Conservation (phyloP, 2,329 filamentous ascomycete genomes). For the Aspergillus oerlinghausenensis region DNA sequence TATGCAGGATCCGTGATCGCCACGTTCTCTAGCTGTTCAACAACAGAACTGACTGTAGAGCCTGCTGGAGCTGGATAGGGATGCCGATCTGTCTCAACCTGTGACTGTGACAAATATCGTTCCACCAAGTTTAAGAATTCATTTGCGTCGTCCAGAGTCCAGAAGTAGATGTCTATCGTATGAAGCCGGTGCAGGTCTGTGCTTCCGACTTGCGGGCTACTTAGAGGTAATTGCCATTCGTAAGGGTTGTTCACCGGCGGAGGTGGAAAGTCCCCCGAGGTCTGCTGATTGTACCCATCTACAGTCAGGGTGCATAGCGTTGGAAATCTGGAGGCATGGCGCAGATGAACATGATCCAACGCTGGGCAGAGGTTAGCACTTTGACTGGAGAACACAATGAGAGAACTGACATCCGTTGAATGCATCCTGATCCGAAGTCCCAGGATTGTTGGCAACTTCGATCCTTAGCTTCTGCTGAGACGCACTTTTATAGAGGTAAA, state of each 20-base stretch:
- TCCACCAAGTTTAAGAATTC: constrained; percentile 48
- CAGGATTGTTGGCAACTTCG: constrained; percentile 61
- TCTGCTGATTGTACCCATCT: constrained; percentile 36
- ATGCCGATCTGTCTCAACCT: constrained; percentile 49
- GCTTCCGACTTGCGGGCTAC: constrained; percentile 49
- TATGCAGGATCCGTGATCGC: constrained; percentile 53
- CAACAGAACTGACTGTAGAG: constrained; percentile 53
- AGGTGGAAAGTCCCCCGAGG: constrained; percentile 20
- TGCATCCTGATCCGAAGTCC: constrained; percentile 60
- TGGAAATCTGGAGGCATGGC: constrained; percentile 57
- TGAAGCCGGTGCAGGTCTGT: constrained; percentile 52
- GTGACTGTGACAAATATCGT: constrained; percentile 30
- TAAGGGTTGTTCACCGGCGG: constrained; percentile 27
- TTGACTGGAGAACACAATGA: neutral
- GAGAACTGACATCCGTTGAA: constrained; percentile 53
- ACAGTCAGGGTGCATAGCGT: constrained; percentile 56
- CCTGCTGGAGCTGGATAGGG: constrained; percentile 34
- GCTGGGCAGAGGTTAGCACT: constrained; percentile 28
- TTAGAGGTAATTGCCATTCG: constrained; percentile 56
- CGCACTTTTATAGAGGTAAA: constrained; percentile 60
- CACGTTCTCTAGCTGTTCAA: constrained; percentile 59
- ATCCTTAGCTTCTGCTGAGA: constrained; percentile 51
- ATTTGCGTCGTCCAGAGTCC: constrained; percentile 56
- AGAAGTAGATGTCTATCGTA: constrained; percentile 61
- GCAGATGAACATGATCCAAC: constrained; percentile 49